Evolutionary conservation across 495 filamentous ascomycete genomes (phyloP).

Genomic region (Umbilicaria muhlenbergii): DNA sequence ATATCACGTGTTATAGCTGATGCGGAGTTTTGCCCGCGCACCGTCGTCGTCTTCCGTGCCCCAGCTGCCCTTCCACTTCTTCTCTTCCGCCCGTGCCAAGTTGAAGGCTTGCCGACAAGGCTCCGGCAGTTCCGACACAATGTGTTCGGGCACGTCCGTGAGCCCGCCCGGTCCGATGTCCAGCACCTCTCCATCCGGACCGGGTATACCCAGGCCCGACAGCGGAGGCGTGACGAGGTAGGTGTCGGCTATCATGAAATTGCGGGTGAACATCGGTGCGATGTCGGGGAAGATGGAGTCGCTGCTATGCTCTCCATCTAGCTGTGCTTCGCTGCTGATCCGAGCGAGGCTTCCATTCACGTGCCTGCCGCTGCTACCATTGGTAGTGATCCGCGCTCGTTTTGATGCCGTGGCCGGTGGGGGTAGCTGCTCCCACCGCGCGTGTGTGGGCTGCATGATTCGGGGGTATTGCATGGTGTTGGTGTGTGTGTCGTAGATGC

Average conservation of each 20-base stretch:
- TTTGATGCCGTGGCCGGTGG: conserved; percentile 10
- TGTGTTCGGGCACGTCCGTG: conserved; percentile 38
- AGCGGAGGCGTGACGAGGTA: conserved; percentile 44
- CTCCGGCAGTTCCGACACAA: conserved; percentile 50
- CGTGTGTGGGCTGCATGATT: conserved; percentile 82
- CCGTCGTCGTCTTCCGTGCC: conserved; percentile 40
- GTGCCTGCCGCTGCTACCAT: neutral
- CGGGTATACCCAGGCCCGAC: conserved; percentile 43
- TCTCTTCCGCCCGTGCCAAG: conserved; percentile 41
- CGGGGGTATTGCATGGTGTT: conserved; percentile 77
- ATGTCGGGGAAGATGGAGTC: conserved; percentile 44
- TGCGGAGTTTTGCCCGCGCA: conserved; percentile 29
- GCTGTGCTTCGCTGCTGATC: neutral
- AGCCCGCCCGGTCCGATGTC: conserved; percentile 54
- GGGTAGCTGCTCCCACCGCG: conserved; percentile 54
- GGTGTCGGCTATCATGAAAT: conserved; percentile 62
- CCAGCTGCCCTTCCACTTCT: conserved; percentile 60
- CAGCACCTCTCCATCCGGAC: conserved; percentile 42
- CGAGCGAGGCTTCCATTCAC: neutral
- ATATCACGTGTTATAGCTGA: conserved; percentile 24
- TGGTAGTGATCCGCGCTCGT: conserved; percentile 9
- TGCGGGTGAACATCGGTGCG: conserved; percentile 47
- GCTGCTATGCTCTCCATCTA: conserved; percentile 4
- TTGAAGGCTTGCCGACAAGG: conserved; percentile 59
- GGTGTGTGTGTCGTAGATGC: conserved; percentile 86